phyloP scores from a whole-genome alignment of 352 stramenopile species.

The Pilasporangium apinafurcum region DNA sequence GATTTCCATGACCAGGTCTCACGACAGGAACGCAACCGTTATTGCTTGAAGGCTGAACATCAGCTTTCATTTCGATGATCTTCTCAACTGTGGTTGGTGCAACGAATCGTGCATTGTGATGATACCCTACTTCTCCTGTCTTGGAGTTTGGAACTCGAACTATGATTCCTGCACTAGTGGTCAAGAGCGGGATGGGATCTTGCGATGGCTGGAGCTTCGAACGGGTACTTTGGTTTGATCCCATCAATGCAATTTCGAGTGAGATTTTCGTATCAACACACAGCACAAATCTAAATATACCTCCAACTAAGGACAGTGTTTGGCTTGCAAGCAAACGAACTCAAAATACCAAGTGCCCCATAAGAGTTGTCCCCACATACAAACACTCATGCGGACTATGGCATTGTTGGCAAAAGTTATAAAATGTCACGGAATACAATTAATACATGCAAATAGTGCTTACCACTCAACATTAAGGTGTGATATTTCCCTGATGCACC shows the following conservation, averaged over 20 bases:
- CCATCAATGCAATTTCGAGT: constrained; percentile 17
- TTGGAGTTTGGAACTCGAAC: constrained; percentile 20
- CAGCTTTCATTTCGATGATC: neutral
- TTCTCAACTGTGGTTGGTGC: constrained; percentile 4
- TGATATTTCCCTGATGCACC: constrained; percentile 71
- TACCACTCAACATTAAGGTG: constrained; percentile 65
- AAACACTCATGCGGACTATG: constrained; percentile 63
- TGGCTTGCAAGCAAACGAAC: constrained; percentile 7
- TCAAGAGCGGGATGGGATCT: constrained; percentile 31
- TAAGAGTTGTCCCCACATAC: constrained; percentile 65
- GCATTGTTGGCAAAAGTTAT: no score
- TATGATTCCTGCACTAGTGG: constrained; percentile 45
- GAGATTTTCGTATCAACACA: neutral
- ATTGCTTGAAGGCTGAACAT: neutral
- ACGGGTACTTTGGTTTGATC: constrained; percentile 19
- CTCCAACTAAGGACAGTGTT: no score
- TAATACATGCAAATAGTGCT: neutral
- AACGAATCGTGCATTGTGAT: constrained; percentile 35
- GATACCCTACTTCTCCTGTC: constrained; percentile 22
- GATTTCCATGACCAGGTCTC: constrained; percentile 32
- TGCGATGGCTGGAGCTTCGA: constrained; percentile 11
- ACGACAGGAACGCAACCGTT: constrained; percentile 22
- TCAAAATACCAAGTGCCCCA: constrained; percentile 28
- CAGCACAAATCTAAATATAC: constrained; percentile 14
- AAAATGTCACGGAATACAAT: neutral